phyloP scores from a whole-genome alignment of 164 flowering plant species.

The Aristolochia contorta region DNA sequence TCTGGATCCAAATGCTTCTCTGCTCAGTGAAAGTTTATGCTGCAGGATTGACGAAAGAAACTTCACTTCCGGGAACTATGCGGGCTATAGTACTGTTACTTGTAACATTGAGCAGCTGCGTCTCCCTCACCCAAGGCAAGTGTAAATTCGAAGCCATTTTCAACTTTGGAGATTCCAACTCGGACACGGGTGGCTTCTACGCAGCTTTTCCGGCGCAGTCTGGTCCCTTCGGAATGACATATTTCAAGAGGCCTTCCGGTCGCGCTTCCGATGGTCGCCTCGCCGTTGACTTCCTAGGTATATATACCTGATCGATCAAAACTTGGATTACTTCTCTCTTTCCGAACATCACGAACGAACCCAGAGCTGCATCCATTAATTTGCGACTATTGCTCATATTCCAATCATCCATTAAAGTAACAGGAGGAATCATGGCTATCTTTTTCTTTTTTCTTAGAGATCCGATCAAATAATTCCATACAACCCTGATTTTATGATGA shows the following conservation, averaged over 20 bases:
- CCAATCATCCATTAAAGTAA: too few relatives aligned
- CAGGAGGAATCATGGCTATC: too few relatives aligned
- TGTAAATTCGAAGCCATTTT: conserved; percentile 57
- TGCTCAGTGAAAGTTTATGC: neutral
- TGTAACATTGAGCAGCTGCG: neutral
- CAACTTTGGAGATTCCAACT: conserved; percentile 81
- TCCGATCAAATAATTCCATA: too few relatives aligned
- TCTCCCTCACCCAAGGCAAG: conserved; percentile 18
- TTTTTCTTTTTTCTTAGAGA: too few relatives aligned
- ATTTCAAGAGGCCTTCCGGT: conserved; percentile 57
- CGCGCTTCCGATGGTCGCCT: conserved; percentile 75
- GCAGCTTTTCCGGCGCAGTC: conserved; percentile 64
- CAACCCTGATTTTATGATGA: too few relatives aligned
- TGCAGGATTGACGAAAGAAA: neutral
- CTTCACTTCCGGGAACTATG: neutral
- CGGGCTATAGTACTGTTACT: neutral
- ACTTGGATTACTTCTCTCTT: neutral
- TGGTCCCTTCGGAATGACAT: conserved; percentile 62
- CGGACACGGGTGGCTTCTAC: conserved; percentile 78
- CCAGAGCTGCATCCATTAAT: too few relatives aligned
- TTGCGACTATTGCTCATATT: too few relatives aligned
- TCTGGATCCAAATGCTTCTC: neutral
- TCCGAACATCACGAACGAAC: too few relatives aligned
- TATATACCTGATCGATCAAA: too few relatives aligned
- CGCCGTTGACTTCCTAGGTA: conserved; percentile 66